phyloP scores from a whole-genome alignment of 495 filamentous ascomycete species.

The Neurospora cerealis region DNA sequence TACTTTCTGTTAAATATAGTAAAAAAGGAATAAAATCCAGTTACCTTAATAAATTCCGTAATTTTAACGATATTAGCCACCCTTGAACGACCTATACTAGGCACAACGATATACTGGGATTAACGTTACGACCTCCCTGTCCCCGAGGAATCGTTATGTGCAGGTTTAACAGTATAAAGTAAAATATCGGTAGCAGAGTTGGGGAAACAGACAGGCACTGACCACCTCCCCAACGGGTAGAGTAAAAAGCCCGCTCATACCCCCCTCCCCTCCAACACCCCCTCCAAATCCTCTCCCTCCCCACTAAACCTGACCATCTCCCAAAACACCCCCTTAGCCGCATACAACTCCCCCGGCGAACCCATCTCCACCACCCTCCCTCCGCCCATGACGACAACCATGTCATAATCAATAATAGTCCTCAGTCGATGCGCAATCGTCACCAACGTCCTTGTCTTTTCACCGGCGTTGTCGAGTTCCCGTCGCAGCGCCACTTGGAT shows the following conservation, averaged over 20 bases:
- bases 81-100: too few relatives aligned
- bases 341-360: constrained; percentile 34
- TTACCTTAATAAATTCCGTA: too few relatives aligned
- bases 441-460: constrained; percentile 37
- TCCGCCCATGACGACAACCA: constrained; percentile 39
- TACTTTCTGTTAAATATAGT: too few relatives aligned
- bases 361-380: constrained; percentile 31
- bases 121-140: too few relatives aligned
- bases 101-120: too few relatives aligned
- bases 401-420: constrained; percentile 43
- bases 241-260: not conserved
- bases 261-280: constrained; percentile 6
- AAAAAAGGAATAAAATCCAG: too few relatives aligned
- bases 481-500: constrained; percentile 39
- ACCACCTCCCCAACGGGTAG: too few relatives aligned
- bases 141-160: too few relatives aligned
- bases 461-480: constrained; percentile 22
- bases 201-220: too few relatives aligned
- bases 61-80: too few relatives aligned
- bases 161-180: too few relatives aligned
- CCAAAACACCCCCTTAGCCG: constrained; percentile 34
- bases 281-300: constrained; percentile 36
- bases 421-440: constrained; percentile 40
- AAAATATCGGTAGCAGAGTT: too few relatives aligned
- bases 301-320: constrained; percentile 43